Evolutionary conservation across 805 yeast genomes (phyloP).

Genomic region (Lachancea meyersii): DNA sequence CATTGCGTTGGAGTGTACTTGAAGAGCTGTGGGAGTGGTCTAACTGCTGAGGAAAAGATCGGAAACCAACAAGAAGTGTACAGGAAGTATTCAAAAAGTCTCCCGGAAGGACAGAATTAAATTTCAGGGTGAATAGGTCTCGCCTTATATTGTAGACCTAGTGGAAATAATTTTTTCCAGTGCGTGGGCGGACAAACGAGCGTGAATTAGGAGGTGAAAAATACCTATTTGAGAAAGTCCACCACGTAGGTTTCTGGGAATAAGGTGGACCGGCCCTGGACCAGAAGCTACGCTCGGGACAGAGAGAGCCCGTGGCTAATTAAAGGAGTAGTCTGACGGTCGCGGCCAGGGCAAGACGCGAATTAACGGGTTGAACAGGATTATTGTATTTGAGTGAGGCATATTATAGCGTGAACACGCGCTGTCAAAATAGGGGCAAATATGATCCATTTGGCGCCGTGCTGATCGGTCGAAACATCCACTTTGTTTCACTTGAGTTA

Average conservation of each 20-base stretch:
- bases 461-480: no score
- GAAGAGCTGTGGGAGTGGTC: constrained; percentile 4
- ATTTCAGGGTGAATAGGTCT: not conserved
- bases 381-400: no score
- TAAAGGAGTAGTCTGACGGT: no score
- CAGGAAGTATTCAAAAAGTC: not conserved
- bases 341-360: no score
- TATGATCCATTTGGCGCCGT: no score
- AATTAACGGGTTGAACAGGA: no score
- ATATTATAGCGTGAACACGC: no score
- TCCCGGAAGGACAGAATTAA: not conserved
- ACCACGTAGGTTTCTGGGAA: not conserved
- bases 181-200: not conserved
- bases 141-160: not conserved
- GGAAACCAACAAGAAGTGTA: not conserved
- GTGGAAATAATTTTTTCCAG: not conserved
- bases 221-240: not conserved
- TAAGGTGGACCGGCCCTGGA: not conserved
- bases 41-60: not conserved
- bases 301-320: no score
- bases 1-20: constrained; percentile 16
- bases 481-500: no score
- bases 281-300: not conserved
- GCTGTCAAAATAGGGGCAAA: no score
- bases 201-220: not conserved